Base-by-base conservation (phyloP, 2,329 filamentous ascomycete species). In the Penicillium italicum region DNA sequence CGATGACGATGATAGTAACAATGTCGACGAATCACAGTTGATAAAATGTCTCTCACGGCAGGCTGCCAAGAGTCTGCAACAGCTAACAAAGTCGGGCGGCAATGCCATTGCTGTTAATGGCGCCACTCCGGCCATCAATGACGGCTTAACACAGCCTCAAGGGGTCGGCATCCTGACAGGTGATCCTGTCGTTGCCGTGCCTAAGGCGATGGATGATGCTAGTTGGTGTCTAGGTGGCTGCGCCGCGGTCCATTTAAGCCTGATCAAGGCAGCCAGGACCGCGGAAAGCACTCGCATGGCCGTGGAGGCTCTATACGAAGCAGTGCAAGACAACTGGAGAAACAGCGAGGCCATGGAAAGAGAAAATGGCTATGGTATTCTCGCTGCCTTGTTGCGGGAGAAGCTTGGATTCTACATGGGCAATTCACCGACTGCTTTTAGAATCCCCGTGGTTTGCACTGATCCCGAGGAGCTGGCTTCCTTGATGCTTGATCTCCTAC, bases 291-390 rank as follows among this genome's bases (percentile, higher is more conserved):
- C 92, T 28, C 76, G 92, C 10, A 83, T 89, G 51, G 86, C 92
- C 1, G 85, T 95, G 2, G 86, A 95, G 66, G 88, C 95, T 66
- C 79, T 96, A 26, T 91, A 97, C 59, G 85, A 89, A 61, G 90
- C 90, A 57, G 89, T 97, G 47, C 88, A 89, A 62, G 88, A 89
- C 61, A 97, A 89, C 69, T 99, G 95, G 94, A 85, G 94, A 61
- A 97, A 97, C 63, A 97, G 94, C 63, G 95, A 99, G 71, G 92
- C 94, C 26, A 97, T 99, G 89, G 94, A 99, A 72, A 87, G 90
- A 66, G 91, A 96, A 57, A 94, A 95, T 63, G 95, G 93, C 0
- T 99, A 97, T 69, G 88, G 90, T 26, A 89, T 97, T 34, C 77
- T 99, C 48, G 89, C 89, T 38, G 85, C 91, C 72, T 80, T 97